Evolutionary conservation across 768 basidiomycete genomes (phyloP).

Genomic region (Phanerochaete carnosa): DNA sequence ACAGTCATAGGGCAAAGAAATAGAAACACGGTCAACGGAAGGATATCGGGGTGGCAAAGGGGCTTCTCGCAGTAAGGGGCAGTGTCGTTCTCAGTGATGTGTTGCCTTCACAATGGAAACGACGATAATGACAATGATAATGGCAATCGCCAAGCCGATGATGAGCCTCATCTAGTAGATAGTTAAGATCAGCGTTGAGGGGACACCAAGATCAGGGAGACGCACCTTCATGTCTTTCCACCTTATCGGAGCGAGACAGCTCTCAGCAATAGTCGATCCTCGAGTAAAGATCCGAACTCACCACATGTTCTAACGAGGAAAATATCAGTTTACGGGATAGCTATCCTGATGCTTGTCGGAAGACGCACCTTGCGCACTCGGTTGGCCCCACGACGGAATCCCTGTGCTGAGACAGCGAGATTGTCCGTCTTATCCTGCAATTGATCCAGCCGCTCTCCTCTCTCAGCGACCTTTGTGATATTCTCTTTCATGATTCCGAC

Average conservation of each 20-base stretch:
- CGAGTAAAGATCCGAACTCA: conserved; percentile 40
- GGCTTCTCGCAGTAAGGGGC: not conserved
- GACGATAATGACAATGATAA: conserved; percentile 94
- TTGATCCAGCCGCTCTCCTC: conserved; percentile 91
- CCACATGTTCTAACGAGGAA: conserved; percentile 76
- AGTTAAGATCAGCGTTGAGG: conserved; percentile 8
- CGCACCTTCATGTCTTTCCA: conserved; percentile 97
- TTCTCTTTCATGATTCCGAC: conserved; percentile 98
- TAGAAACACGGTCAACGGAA: not conserved
- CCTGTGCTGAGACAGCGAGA: conserved; percentile 97
- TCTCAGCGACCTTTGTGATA: conserved; percentile 92
- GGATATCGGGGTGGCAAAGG: conserved; percentile 5
- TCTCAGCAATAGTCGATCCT: not conserved
- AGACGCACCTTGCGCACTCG: conserved; percentile 87
- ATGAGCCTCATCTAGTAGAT: conserved; percentile 86
- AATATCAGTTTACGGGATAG: not conserved
- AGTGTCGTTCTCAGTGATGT: conserved; percentile 19
- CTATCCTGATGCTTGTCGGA: not conserved
- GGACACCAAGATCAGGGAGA: conserved; percentile 5
- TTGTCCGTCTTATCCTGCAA: conserved; percentile 99
- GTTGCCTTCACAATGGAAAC: conserved; percentile 92
- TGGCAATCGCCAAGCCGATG: conserved; percentile 83
- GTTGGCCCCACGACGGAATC: conserved; percentile 96
- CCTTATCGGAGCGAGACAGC: conserved; percentile 38
- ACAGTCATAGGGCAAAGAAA: conserved; percentile 34